Percentiles rank a stretch among this genome's conserved stretches.
Conservation (phyloP, 306 rosid species). For the Castanea mollissima region DNA sequence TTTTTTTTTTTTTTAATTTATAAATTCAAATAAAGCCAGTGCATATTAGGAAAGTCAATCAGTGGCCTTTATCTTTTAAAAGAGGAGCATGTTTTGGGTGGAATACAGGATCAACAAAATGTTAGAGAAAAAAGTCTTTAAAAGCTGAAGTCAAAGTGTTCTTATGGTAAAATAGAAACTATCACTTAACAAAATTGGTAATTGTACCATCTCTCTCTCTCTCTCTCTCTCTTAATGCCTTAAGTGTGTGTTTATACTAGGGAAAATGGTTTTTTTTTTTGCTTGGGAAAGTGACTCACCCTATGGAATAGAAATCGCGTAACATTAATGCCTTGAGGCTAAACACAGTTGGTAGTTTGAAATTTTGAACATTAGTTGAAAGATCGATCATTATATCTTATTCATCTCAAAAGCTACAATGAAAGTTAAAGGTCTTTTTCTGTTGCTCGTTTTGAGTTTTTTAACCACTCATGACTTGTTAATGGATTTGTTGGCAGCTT, state of each 20-base stretch:
- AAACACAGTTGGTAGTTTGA: not conserved
- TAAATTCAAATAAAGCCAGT: too few relatives aligned
- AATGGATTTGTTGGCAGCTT: slow-evolving; percentile 48
- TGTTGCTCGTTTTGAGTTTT: not conserved
- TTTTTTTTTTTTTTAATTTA: too few relatives aligned
- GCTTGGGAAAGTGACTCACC: too few relatives aligned
- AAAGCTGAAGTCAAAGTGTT: not conserved
- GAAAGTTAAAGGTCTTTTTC: slow-evolving; percentile 1
- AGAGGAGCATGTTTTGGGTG: too few relatives aligned
- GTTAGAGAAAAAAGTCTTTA: not conserved
- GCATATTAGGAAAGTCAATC: too few relatives aligned
- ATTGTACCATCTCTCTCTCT: not conserved
- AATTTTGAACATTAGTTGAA: not conserved
- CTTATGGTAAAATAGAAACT: not conserved
- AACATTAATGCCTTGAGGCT: too few relatives aligned
- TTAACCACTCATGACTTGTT: slow-evolving; percentile 17
- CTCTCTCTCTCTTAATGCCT: not conserved
- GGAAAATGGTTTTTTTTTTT: slow-evolving; percentile 1
- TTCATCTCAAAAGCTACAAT: not conserved
- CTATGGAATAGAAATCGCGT: too few relatives aligned
- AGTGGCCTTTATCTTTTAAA: too few relatives aligned
- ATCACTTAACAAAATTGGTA: not conserved
- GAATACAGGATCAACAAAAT: too few relatives aligned
- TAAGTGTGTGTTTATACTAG: slow-evolving; percentile 18
- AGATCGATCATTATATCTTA: not conserved